Evolutionary conservation across 78 protist genomes (phyloP), one percentile per base, ranked within the genome.

Genomic region (Dictyostelium firmibasis): DNA sequence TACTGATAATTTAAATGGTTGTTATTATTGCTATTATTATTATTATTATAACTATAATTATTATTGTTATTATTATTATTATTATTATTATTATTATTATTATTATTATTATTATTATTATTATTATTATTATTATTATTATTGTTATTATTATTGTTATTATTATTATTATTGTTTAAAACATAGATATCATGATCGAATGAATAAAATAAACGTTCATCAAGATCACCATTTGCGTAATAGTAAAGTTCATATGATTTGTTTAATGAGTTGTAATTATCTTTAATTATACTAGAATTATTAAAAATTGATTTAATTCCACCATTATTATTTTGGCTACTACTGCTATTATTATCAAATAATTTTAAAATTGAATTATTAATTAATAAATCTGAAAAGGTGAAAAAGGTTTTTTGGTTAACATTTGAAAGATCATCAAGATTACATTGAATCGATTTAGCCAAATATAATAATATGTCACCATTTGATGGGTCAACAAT

Each of bases 191-290:
- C 96, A 13, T 78, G 35, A 14, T 83, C 83, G 50, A 67, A 25
- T 10, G 74, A 62, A 27, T 83, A 11, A 41, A 92, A 92, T 47
- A 72, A 29, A 64, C 96, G 53, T 36, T 92, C 91, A 60, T 92
- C 96, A 6, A 92, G 53, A 35, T 92, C 96, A n/a, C 96, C 96
- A 69, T 53, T 72, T 35, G 33, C 11, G 64, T 92, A 92, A 57
- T 92, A 92, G 18, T 81, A 47, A 1, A 36, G 53, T 29, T 92
- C 92, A 86, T 92, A 92, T 2, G 43, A 11, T 20, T 60, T 92
- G 57, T 92, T 92, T 47, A 92, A 38, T 31, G 35, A n/a, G 5
- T 23, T 27, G 44, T 44, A 89, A 5, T 47, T 89, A 2, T 27
- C 18, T 38, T 77, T 77, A 20, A 47, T 44, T 25, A 47, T 79